phyloP scores from a whole-genome alignment of 208 protist species.

The Leishmania major region DNA sequence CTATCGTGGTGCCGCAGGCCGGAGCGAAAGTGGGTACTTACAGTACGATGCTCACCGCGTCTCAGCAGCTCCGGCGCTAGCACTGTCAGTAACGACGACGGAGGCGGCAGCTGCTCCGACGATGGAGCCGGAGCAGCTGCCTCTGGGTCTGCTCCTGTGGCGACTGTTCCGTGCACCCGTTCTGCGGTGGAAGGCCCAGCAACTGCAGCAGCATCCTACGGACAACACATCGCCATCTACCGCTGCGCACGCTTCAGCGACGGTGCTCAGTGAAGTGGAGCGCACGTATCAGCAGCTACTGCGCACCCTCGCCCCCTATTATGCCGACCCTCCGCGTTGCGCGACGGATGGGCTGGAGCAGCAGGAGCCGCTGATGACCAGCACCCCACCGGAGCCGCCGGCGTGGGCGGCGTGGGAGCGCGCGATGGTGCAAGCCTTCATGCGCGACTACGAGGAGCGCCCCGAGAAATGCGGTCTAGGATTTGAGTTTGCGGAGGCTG shows the following conservation, averaged over 20 bases:
- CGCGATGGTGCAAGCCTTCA: slow-evolving; percentile 13
- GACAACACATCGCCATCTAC: neutral
- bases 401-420: slow-evolving; percentile 43
- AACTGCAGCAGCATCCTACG: neutral
- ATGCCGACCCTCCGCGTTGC: slow-evolving; percentile 28
- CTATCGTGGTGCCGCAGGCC: slow-evolving; percentile 20
- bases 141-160: slow-evolving; percentile 53
- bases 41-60: slow-evolving; percentile 36
- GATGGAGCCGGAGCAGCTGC: slow-evolving; percentile 22
- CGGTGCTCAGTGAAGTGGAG: slow-evolving; percentile 7
- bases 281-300: slow-evolving; percentile 27
- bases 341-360: slow-evolving; percentile 24
- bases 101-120: neutral
- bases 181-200: slow-evolving; percentile 25
- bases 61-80: slow-evolving; percentile 24
- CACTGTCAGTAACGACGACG: neutral
- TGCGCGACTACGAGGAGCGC: slow-evolving; percentile 30
- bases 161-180: slow-evolving; percentile 38
- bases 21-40: slow-evolving; percentile 13
- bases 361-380: slow-evolving; percentile 28
- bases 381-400: slow-evolving; percentile 13
- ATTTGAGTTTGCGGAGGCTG: slow-evolving; percentile 3
- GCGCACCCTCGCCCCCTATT: slow-evolving; percentile 27
- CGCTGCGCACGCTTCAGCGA: neutral
- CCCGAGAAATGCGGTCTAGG: neutral